phyloP scores from a whole-genome alignment of 2,329 filamentous ascomycete species.

The Aspergillus neoniger region DNA sequence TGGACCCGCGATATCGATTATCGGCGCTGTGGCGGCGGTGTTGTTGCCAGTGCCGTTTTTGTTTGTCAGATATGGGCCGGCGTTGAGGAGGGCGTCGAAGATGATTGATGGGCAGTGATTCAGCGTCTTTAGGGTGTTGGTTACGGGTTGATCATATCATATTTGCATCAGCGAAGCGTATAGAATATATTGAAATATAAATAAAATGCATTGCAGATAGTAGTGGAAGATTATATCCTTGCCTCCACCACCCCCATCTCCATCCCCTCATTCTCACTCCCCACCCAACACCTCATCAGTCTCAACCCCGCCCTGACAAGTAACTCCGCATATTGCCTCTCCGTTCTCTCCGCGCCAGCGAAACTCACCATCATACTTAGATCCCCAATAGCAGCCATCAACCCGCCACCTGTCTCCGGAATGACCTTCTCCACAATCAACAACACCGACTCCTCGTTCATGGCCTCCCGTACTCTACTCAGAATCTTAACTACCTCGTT shows the following conservation, averaged over 20 bases:
- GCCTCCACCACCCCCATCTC: not conserved
- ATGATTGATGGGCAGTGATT: not conserved
- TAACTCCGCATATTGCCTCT: conserved; percentile 10
- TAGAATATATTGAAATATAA: no score
- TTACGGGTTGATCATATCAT: no score
- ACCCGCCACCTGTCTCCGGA: conserved; percentile 3
- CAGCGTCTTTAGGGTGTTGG: no score
- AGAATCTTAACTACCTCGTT: conserved; percentile 13
- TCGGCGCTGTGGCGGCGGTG: not conserved
- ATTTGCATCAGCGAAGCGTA: no score
- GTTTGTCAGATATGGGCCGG: not conserved
- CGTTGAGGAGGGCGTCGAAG: not conserved
- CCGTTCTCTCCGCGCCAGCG: conserved; percentile 16
- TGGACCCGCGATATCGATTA: conserved; percentile 34
- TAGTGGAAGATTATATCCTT: not conserved
- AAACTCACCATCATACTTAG: conserved; percentile 22
- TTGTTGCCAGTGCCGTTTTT: not conserved
- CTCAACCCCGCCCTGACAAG: not conserved
- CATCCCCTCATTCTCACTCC: not conserved
- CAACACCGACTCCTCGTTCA: conserved; percentile 18
- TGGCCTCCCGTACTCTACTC: conserved; percentile 14
- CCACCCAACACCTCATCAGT: not conserved
- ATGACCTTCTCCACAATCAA: conserved; percentile 20
- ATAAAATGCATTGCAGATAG: no score
- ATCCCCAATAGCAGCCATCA: conserved; percentile 11